Evolutionary conservation across 75 land plant species (phyloP), one percentile per base, ranked within the genome.

Genomic region (Cupressus sempervirens): DNA sequence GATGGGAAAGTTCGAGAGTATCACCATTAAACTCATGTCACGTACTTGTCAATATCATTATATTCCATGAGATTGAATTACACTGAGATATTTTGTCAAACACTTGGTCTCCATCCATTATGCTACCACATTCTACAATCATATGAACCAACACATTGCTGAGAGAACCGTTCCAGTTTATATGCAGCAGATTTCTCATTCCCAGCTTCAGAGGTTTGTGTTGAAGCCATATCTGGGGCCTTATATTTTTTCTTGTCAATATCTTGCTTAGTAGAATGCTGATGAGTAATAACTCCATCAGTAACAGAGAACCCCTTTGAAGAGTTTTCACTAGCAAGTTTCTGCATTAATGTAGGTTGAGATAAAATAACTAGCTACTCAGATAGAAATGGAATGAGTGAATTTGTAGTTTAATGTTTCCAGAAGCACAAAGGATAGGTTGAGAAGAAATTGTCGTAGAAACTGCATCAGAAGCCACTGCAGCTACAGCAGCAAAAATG

Each of bases 341-440:
- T 32, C 67, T 91, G 88, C 73, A 89, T 90, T 73, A 52, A 73
- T 54, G 83, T 26, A 82, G 86, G 74, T 32, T 70, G 87, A 56
- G 83, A 34, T 38, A 85, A 35, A 45, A 72, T 26, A 46, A 82
- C 85, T 85, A 82, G 53, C 62, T 87, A 83, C 52, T 83, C 87
- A 46, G 92, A 86, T 26, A 90, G 89, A n/a, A 89, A 90, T 18
- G 89, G 87, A 36, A 87, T 56, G 80, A 93, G 97, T 62, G 92
- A 90, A 72, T 86, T 54, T 80, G 92, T 87, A 26, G 68, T 76
- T 84, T 88, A 29, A 84, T 86, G 73, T 89, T 92, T 2, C 62
- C 77, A 84, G 81, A 41, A 53, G 89, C 58, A 10, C 91, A 48
- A 43, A 76, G 52, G 43, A 81, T 85, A 62, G 90, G 26, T 40